Percentiles rank a stretch among this genome's conserved stretches.
Evolutionary conservation across 1,139 yeast genomes (phyloP).

Genomic region (Geotrichum klebahnii): DNA sequence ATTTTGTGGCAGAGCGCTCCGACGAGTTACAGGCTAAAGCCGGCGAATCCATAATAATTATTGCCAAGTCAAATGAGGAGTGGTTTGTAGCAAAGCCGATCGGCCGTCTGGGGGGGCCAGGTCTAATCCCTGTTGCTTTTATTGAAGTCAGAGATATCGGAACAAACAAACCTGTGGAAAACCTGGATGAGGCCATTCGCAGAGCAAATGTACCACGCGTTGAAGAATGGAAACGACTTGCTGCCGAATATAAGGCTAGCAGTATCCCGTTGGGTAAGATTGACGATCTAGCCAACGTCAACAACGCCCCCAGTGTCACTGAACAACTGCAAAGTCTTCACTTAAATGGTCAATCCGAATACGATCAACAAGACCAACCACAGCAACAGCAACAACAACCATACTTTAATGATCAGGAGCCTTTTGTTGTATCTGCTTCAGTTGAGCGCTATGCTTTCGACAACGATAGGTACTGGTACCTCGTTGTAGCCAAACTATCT

Average conservation of each 20-base stretch:
- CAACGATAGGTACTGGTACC: constrained; percentile 86
- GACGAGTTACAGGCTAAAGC: constrained; percentile 81
- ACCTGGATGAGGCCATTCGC: constrained; percentile 53
- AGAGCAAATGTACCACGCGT: constrained; percentile 78
- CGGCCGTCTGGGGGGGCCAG: constrained; percentile 94
- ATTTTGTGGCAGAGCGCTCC: constrained; percentile 79
- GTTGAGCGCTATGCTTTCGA: constrained; percentile 80
- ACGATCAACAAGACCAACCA: constrained; percentile 20
- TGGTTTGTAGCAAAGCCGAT: constrained; percentile 98
- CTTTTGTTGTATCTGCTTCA: constrained; percentile 50
- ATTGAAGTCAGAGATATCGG: constrained; percentile 80
- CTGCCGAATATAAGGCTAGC: constrained; percentile 89
- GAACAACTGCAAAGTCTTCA: constrained; percentile 16
- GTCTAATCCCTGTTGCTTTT: constrained; percentile 86
- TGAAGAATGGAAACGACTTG: constrained; percentile 89
- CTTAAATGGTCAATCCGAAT: constrained; percentile 16
- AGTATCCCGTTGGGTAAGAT: constrained; percentile 68
- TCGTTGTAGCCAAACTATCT: constrained; percentile 63
- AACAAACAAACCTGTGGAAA: constrained; percentile 50
- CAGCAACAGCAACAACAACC: constrained; percentile 21
- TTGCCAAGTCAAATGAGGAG: constrained; percentile 93
- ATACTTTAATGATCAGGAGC: constrained; percentile 9
- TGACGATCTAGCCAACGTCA: constrained; percentile 32
- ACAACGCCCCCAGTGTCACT: constrained; percentile 7
- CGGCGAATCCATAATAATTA: constrained; percentile 85